Conservation (phyloP, 495 filamentous ascomycete genomes). For the Penicillium tannophilum region DNA sequence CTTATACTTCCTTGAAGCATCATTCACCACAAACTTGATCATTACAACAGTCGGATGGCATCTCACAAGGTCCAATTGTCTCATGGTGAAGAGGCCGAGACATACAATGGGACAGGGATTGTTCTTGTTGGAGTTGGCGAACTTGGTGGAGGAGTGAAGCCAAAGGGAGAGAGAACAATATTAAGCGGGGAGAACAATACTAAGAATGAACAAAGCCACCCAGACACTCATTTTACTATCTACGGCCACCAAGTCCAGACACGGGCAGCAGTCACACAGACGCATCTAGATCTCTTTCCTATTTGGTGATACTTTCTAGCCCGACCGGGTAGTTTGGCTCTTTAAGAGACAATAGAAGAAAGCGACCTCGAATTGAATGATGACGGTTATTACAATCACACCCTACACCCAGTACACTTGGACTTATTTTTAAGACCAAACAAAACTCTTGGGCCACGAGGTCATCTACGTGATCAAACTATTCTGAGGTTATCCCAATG, state of each 20-base stretch:
- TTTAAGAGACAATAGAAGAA: background rate
- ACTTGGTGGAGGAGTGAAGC: slow-evolving; percentile 6
- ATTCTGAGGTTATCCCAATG: background rate
- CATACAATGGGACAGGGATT: slow-evolving; percentile 23
- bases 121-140: background rate
- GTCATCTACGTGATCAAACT: background rate
- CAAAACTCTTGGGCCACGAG: background rate
- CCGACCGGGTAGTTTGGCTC: background rate
- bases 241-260: background rate
- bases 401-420: background rate
- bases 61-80: background rate
- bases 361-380: background rate
- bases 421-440: background rate
- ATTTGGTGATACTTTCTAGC: background rate
- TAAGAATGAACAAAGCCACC: slow-evolving; percentile 18
- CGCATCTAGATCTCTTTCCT: background rate
- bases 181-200: slow-evolving; percentile 29
- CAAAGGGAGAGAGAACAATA: slow-evolving; percentile 23
- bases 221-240: background rate
- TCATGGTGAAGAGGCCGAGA: slow-evolving; percentile 31
- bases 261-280: background rate
- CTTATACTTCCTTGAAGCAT: background rate
- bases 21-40: background rate
- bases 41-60: background rate
- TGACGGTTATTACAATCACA: background rate